Evolutionary conservation across 768 basidiomycete genomes (phyloP).

Genomic region (Lactarius indigo): DNA sequence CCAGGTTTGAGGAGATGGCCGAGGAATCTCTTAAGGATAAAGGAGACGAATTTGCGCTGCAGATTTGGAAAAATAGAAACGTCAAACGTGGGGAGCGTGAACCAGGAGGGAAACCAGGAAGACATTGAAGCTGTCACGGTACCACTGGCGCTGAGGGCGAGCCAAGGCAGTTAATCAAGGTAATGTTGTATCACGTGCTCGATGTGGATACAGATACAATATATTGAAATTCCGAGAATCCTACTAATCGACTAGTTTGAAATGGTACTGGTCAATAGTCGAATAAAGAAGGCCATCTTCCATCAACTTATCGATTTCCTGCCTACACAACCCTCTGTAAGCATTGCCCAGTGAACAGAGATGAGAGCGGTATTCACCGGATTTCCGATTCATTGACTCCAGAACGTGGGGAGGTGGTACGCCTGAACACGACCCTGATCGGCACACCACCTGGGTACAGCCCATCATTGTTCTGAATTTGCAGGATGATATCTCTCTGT

Average conservation of each 20-base stretch:
- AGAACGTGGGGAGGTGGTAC: background rate
- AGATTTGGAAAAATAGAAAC: slow-evolving; percentile 65
- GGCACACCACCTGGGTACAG: slow-evolving; percentile 18
- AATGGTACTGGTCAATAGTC: slow-evolving; percentile 19
- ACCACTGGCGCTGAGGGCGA: background rate
- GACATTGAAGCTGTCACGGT: slow-evolving; percentile 27
- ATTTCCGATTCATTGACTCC: slow-evolving; percentile 7
- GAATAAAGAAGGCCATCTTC: slow-evolving; percentile 24
- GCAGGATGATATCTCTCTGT: slow-evolving; percentile 22
- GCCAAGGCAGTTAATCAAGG: background rate
- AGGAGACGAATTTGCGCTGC: slow-evolving; percentile 87
- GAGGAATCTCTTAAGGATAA: slow-evolving; percentile 74
- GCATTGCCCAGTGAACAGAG: background rate
- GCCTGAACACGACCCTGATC: background rate
- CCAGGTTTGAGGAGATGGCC: slow-evolving; percentile 88
- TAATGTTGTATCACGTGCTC: background rate
- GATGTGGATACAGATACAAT: background rate
- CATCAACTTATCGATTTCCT: slow-evolving; percentile 27
- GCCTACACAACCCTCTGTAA: slow-evolving; percentile 18
- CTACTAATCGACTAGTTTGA: slow-evolving; percentile 10
- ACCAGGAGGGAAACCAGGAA: slow-evolving; percentile 43
- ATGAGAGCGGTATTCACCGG: slow-evolving; percentile 6
- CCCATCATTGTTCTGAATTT: slow-evolving; percentile 21
- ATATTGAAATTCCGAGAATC: background rate
- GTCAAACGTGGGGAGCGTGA: slow-evolving; percentile 58